phyloP scores from a whole-genome alignment of 371 early-diverging fungal species.

The Mucor velutinosus region DNA sequence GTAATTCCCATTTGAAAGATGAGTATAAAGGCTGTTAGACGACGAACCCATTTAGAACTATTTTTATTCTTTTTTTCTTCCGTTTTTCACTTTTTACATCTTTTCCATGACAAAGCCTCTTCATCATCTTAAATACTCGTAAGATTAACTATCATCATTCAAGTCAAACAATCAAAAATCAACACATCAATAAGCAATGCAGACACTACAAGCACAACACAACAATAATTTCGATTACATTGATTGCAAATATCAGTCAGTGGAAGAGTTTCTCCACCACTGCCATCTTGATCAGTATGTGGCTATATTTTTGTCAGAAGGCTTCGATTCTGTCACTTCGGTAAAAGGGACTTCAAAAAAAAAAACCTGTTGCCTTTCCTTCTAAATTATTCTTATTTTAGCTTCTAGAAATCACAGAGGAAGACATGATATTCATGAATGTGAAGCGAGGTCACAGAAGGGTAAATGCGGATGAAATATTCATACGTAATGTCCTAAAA shows the following conservation, averaged over 20 bases:
- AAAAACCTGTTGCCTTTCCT: not conserved
- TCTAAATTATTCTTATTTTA: slow-evolving; percentile 13
- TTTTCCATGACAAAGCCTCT: not conserved
- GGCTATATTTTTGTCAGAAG: slow-evolving; percentile 35
- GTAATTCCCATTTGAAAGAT: not conserved
- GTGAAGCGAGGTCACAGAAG: slow-evolving; percentile 52
- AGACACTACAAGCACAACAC: not conserved
- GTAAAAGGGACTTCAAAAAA: slow-evolving; percentile 18
- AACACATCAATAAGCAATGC: not conserved
- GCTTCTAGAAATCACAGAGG: slow-evolving; percentile 45
- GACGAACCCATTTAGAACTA: not conserved
- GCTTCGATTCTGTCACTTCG: slow-evolving; percentile 41
- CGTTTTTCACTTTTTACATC: not conserved
- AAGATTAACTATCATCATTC: not conserved
- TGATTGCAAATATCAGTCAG: slow-evolving; percentile 7
- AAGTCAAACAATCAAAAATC: not conserved
- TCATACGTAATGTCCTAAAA: not conserved
- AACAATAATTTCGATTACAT: not conserved
- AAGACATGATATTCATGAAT: slow-evolving; percentile 43
- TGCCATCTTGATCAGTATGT: slow-evolving; percentile 37
- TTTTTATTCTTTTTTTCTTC: not conserved
- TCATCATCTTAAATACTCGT: not conserved
- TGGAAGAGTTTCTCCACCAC: slow-evolving; percentile 22
- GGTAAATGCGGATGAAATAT: slow-evolving; percentile 17
- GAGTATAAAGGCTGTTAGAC: not conserved